Conservation (phyloP, 1,284 basidiomycete genomes). For the Sanghuangporus weigelae region DNA sequence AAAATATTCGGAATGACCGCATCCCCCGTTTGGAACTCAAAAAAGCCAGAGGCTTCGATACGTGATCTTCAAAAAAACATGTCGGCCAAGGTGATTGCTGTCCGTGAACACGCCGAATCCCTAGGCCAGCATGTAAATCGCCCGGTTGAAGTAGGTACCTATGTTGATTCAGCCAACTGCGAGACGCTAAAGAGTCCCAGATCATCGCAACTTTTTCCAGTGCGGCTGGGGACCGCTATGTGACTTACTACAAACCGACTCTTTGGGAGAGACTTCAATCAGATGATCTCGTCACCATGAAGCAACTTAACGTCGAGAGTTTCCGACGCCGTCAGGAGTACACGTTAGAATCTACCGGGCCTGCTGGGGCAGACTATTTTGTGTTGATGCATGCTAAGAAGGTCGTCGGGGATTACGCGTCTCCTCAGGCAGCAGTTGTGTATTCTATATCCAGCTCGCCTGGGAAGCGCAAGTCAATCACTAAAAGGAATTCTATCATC, state of each 20-base stretch:
- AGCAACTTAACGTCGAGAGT: slow-evolving; percentile 19
- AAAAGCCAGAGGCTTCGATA: slow-evolving; percentile 54
- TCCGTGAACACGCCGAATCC: slow-evolving; percentile 61
- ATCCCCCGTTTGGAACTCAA: slow-evolving; percentile 75
- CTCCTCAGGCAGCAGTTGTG: background rate
- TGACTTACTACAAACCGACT: slow-evolving; percentile 45
- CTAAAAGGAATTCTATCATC: background rate
- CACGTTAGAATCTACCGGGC: slow-evolving; percentile 48
- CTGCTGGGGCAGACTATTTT: slow-evolving; percentile 54
- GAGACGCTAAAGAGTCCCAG: slow-evolving; percentile 30
- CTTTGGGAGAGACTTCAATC: slow-evolving; percentile 51
- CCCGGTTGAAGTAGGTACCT: slow-evolving; percentile 53
- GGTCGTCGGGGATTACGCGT: background rate
- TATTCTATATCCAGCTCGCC: background rate
- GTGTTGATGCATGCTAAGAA: slow-evolving; percentile 28
- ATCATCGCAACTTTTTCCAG: slow-evolving; percentile 51
- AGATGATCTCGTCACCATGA: slow-evolving; percentile 36
- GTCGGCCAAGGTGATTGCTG: slow-evolving; percentile 68
- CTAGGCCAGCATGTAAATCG: slow-evolving; percentile 54
- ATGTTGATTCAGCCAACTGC: background rate
- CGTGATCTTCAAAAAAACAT: slow-evolving; percentile 63
- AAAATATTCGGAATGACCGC: slow-evolving; percentile 89
- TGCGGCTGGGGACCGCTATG: slow-evolving; percentile 40
- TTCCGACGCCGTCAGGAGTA: slow-evolving; percentile 55
- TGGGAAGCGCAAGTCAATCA: background rate